These are phyloP conservation scores for Boletus vermiculosoides DNA, from an alignment of 768 basidiomycete genomes.

Conservation along the genomic window DNA sequence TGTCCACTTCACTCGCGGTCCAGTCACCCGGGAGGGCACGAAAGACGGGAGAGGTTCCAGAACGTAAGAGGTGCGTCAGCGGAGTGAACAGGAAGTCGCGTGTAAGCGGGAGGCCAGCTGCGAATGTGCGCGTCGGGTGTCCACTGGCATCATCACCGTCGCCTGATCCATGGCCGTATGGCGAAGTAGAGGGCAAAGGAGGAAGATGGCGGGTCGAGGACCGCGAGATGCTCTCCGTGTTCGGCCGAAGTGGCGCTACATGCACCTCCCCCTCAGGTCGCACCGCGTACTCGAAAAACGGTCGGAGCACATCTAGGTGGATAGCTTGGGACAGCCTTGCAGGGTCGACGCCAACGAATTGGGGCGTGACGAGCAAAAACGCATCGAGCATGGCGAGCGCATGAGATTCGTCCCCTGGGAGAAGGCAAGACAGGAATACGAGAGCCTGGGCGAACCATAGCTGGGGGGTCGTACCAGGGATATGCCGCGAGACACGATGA, in stretches of 20 bases:
- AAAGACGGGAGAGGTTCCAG: conserved; percentile 72
- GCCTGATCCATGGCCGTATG: background rate
- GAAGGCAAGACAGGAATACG: conserved; percentile 49
- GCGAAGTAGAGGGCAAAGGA: background rate
- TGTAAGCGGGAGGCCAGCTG: conserved; percentile 44
- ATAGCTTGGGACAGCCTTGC: conserved; percentile 32
- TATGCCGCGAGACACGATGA: conserved; percentile 54
- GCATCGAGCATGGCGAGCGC: conserved; percentile 42
- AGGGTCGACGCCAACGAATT: conserved; percentile 16
- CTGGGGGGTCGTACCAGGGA: conserved; percentile 54
- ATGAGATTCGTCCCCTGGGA: conserved; percentile 74
- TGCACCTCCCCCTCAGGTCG: conserved; percentile 39
- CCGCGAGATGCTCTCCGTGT: conserved; percentile 53
- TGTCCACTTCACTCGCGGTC: conserved; percentile 77
- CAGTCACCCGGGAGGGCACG: conserved; percentile 63
- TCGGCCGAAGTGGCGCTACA: conserved; percentile 51
- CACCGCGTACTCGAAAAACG: conserved; percentile 56
- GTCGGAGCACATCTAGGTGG: conserved; percentile 31
- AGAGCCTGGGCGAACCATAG: conserved; percentile 70
- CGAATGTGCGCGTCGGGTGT: background rate
- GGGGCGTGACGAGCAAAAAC: conserved; percentile 17
- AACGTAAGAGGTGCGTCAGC: conserved; percentile 77
- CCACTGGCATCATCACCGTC: background rate
- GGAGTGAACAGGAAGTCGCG: conserved; percentile 70
- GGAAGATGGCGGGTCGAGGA: conserved; percentile 55